A percentile compares a stretch with the other conserved stretches of the same genome.
Conservation (phyloP, 306 rosid genomes). For the Quercus rubra region DNA sequence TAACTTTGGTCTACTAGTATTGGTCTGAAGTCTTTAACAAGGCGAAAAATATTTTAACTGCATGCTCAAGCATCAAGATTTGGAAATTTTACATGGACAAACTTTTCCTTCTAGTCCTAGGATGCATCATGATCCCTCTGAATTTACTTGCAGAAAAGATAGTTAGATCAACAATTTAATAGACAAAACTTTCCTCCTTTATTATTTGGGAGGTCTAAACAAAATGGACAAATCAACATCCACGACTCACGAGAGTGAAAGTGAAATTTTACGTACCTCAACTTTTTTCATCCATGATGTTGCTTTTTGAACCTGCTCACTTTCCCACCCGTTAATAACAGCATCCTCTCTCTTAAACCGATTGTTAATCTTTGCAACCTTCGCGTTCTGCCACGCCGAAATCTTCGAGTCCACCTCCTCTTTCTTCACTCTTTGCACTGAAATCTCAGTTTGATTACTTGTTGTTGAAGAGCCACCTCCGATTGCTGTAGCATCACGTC, state of each 20-base stretch:
- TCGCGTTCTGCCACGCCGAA: conserved; percentile 94
- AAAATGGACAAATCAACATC: not conserved
- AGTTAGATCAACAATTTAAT: not conserved
- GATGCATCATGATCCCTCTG: not conserved
- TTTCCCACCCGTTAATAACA: conserved; percentile 75
- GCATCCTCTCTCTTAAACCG: conserved; percentile 94
- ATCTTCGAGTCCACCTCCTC: conserved; percentile 97
- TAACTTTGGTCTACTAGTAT: not conserved
- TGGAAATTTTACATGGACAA: not conserved
- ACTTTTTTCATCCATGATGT: conserved; percentile 83
- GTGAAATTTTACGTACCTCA: conserved; percentile 49
- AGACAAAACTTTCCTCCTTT: not conserved
- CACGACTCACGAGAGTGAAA: not conserved
- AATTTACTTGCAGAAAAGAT: not conserved
- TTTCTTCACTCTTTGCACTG: conserved; percentile 80
- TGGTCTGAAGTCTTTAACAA: not conserved
- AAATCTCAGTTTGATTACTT: conserved; percentile 33
- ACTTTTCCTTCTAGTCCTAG: not conserved
- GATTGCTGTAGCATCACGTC: not conserved
- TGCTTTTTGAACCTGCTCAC: conserved; percentile 79
- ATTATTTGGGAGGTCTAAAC: not conserved
- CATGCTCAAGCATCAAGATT: not conserved
- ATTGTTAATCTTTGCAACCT: conserved; percentile 75
- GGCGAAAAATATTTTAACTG: not conserved
- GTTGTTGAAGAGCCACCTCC: not conserved